Evolutionary conservation across 495 filamentous ascomycete species (phyloP).

Genomic region (Hyaloscypha finlandica): DNA sequence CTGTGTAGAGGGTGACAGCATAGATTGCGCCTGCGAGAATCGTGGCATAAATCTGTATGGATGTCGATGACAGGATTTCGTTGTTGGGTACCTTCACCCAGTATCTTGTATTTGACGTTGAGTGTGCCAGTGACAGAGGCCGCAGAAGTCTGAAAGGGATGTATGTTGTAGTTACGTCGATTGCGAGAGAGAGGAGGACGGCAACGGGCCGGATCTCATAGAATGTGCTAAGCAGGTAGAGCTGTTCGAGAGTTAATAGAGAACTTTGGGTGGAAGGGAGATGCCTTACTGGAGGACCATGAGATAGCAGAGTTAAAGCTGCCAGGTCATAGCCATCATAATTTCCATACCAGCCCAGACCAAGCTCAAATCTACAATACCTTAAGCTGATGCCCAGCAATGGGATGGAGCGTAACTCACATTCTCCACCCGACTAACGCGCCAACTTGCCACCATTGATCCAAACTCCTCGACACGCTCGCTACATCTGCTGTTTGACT

Average conservation of each 20-base stretch:
- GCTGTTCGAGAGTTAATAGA: conserved; percentile 15
- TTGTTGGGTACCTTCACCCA: conserved; percentile 56
- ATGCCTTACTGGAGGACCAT: conserved; percentile 62
- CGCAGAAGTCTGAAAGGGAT: conserved; percentile 74
- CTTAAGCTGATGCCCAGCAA: conserved; percentile 22
- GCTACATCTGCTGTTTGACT: conserved; percentile 59
- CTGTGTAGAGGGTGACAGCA: conserved; percentile 62
- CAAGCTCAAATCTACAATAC: conserved; percentile 59
- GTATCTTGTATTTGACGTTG: conserved; percentile 47
- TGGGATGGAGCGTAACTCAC: conserved; percentile 38
- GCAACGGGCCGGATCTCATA: conserved; percentile 64
- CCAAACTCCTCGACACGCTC: conserved; percentile 58
- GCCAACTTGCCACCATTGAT: conserved; percentile 61
- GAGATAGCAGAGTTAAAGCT: conserved; percentile 65
- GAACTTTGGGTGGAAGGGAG: neutral
- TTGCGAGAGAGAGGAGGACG: conserved; percentile 54
- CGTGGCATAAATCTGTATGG: conserved; percentile 62
- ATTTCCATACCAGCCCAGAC: conserved; percentile 66
- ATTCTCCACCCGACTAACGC: conserved; percentile 65
- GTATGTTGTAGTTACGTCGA: conserved; percentile 66
- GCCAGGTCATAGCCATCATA: conserved; percentile 75
- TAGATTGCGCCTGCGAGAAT: conserved; percentile 69
- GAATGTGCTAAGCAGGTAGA: conserved; percentile 66
- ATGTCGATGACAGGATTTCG: conserved; percentile 66
- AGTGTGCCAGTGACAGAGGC: conserved; percentile 61